Percentiles rank a stretch among this genome's conserved stretches.
These are phyloP conservation scores for Cystoisospora suis DNA, from an alignment of 169 alveolate genomes.

Conservation along the genomic window DNA sequence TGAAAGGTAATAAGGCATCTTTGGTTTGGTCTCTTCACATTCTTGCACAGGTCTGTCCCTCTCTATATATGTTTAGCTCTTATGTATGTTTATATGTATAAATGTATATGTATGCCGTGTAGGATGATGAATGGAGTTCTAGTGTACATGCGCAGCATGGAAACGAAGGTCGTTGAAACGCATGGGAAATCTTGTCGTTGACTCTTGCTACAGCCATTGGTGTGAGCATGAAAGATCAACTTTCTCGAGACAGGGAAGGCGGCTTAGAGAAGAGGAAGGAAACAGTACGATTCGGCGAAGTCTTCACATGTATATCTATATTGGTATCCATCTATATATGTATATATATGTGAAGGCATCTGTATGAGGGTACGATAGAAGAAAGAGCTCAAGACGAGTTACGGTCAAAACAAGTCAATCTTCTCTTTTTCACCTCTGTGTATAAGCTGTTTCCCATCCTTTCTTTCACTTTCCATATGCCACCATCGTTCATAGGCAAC, in stretches of 20 bases:
- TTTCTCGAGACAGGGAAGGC: neutral
- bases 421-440: too few species aligned
- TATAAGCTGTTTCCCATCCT: too few species aligned
- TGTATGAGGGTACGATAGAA: too few species aligned
- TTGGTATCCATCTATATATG: neutral
- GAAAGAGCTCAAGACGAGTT: too few species aligned
- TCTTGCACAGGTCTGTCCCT: neutral
- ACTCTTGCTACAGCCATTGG: neutral
- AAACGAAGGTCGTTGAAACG: too few species aligned
- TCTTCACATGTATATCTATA: neutral
- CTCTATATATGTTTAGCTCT: neutral
- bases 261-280: too few species aligned
- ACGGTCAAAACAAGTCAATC: too few species aligned
- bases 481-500: too few species aligned
- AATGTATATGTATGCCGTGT: neutral
- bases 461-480: too few species aligned
- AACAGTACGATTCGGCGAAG: neutral
- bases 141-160: neutral
- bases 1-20: constrained; percentile 27
- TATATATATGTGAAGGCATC: neutral
- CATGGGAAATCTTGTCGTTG: too few species aligned
- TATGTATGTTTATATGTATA: neutral
- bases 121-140: neutral
- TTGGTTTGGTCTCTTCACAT: neutral
- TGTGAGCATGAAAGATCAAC: neutral